Evolutionary conservation across 371 early-diverging fungal species (phyloP).

Genomic region (Syncephalastrum monosporum): DNA sequence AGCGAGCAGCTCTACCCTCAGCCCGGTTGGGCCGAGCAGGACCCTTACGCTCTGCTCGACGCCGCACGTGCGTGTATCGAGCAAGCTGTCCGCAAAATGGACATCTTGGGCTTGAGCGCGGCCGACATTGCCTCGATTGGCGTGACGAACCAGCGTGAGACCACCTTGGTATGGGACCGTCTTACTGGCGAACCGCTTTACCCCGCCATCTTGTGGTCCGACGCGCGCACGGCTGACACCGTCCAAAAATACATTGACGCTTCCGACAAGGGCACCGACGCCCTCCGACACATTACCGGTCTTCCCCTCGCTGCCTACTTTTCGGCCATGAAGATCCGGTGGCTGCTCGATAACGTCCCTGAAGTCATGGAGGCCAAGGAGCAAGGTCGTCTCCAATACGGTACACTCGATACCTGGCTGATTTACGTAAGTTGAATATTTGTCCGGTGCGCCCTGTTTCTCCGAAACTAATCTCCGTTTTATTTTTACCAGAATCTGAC

Average conservation of each 20-base stretch:
- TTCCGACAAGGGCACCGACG: conserved; percentile 49
- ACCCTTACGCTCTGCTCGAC: conserved; percentile 73
- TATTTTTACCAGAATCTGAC: conserved; percentile 71
- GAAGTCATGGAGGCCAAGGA: conserved; percentile 52
- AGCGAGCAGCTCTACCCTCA: conserved; percentile 75
- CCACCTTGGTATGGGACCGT: conserved; percentile 85
- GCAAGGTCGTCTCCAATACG: conserved; percentile 56
- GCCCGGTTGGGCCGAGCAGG: conserved; percentile 91
- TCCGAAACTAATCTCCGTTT: not conserved
- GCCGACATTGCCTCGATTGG: conserved; percentile 76
- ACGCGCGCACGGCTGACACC: conserved; percentile 78
- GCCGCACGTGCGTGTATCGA: conserved; percentile 73
- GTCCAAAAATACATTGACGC: conserved; percentile 65
- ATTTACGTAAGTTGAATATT: conserved; percentile 64
- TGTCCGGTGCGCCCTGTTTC: not conserved
- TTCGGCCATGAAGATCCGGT: conserved; percentile 85
- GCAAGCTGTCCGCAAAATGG: conserved; percentile 62
- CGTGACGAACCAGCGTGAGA: conserved; percentile 95
- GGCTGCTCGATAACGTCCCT: conserved; percentile 83
- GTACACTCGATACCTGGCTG: conserved; percentile 94
- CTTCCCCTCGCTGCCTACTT: conserved; percentile 94
- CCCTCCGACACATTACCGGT: conserved; percentile 66
- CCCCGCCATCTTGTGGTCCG: conserved; percentile 93
- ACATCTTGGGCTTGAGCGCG: conserved; percentile 52
- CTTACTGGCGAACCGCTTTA: conserved; percentile 78